Evolutionary conservation across 169 alveolate genomes (phyloP), one percentile per base, ranked within the genome.

Genomic region (Theileria annulata): DNA sequence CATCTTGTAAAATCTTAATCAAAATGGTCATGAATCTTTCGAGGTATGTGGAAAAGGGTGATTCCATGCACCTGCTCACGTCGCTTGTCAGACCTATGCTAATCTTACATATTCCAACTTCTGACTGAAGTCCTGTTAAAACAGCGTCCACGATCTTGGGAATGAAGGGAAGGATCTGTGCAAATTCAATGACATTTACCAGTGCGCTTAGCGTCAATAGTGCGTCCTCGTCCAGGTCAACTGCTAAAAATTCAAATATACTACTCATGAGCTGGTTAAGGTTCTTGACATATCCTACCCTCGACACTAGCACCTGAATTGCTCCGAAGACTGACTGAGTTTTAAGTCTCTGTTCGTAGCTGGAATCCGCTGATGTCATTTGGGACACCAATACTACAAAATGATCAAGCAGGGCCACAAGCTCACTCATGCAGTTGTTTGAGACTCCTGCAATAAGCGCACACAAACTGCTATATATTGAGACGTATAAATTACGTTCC

Each of bases 31-130:
- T 59, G 31, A 88, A 67, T n/a, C 54, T 62, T 23, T 88, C 91
- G 71, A 83, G 74, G 75, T 88, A 88, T 37, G 91, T 79, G 54
- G 69, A 85, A 31, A 87, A 80, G 47, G 82, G 85, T 59, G 81
- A 47, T 17, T 92, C 94, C 78, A 92, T 66, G 6, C 92, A 92
- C 4, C 94, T 88, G 64, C 95, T 83, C 62, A 93, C 75, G 77
- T 93, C 97, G 37, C 95, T 91, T 35, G 92, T 86, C 87, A 93
- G 84, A 71, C 92, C 97, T 31, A 91, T 80, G 71, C 96, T 89
- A 28, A 93, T 92, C 59, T 91, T 63, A 88, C 87, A 58, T 76
- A 79, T 23, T 63, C 86, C 27, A 67, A 59, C 10, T 19, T 67
- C 35, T 30, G 77, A n/a, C 35, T 51, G 48, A 37, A 68, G 75